Evolutionary conservation across 768 basidiomycete genomes (phyloP).

Genomic region (Suillus plorans): DNA sequence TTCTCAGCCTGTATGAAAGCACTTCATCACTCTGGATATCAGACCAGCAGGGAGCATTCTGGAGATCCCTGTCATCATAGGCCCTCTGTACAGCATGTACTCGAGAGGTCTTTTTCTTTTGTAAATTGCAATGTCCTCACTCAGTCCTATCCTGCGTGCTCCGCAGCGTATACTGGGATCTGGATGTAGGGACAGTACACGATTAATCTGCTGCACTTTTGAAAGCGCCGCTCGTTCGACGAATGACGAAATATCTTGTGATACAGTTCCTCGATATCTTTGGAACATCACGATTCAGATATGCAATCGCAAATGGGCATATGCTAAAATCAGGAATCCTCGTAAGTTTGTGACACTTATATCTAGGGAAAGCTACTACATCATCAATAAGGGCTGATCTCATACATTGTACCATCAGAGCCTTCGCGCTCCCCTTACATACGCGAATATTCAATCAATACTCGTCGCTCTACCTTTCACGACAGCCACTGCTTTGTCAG

Average conservation of each 20-base stretch:
- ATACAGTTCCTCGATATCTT: background rate
- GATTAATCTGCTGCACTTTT: background rate
- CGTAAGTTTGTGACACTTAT: background rate
- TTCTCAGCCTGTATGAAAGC: background rate
- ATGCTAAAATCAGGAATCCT: background rate
- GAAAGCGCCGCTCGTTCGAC: background rate
- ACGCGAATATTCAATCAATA: background rate
- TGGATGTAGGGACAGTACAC: background rate
- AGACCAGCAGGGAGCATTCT: background rate
- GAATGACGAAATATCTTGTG: background rate
- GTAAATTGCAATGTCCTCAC: background rate
- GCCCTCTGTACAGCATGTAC: background rate
- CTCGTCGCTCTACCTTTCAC: conserved; percentile 6
- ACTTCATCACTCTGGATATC: background rate
- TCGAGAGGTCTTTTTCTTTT: background rate
- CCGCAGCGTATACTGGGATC: background rate
- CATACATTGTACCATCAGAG: background rate
- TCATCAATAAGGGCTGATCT: background rate
- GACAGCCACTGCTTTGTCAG: conserved; percentile 8
- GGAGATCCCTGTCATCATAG: background rate
- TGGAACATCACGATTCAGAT: background rate
- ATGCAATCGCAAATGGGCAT: background rate
- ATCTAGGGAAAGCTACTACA: background rate
- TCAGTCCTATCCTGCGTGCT: background rate
- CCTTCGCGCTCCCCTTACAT: background rate